Percentiles rank a stretch among this genome's conserved stretches.
Evolutionary conservation across 768 basidiomycete genomes (phyloP).

Genomic region (Mycena alexandri): DNA sequence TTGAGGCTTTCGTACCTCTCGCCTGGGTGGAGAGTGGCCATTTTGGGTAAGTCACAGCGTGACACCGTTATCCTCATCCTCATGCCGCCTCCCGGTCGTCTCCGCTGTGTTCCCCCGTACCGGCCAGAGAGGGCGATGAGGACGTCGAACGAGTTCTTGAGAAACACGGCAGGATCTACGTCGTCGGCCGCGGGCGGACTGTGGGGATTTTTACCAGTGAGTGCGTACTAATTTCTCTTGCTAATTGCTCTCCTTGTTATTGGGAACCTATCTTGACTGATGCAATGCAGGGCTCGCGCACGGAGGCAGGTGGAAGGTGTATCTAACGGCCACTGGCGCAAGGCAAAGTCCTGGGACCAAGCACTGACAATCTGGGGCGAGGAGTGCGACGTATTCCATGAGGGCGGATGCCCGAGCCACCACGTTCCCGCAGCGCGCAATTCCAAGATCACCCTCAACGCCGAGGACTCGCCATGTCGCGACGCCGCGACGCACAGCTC

Average conservation of each 20-base stretch:
- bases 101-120: neutral
- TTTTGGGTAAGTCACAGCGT: too few species aligned
- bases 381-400: neutral
- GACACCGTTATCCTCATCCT: too few species aligned
- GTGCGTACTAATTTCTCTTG: too few species aligned
- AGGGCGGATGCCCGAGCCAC: neutral
- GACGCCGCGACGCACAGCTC: too few species aligned
- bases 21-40: too few species aligned
- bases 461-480: too few species aligned
- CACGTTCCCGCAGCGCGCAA: neutral
- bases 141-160: neutral
- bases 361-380: neutral
- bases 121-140: neutral
- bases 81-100: neutral
- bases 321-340: neutral
- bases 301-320: neutral
- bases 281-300: neutral
- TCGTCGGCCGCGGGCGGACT: neutral
- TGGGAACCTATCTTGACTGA: neutral
- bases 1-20: too few species aligned
- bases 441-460: too few species aligned
- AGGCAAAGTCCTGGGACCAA: neutral
- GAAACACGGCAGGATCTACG: neutral
- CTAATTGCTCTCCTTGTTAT: too few species aligned
- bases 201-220: neutral